phyloP scores from a whole-genome alignment of 768 basidiomycete species.

The Lactifluus echinatus region DNA sequence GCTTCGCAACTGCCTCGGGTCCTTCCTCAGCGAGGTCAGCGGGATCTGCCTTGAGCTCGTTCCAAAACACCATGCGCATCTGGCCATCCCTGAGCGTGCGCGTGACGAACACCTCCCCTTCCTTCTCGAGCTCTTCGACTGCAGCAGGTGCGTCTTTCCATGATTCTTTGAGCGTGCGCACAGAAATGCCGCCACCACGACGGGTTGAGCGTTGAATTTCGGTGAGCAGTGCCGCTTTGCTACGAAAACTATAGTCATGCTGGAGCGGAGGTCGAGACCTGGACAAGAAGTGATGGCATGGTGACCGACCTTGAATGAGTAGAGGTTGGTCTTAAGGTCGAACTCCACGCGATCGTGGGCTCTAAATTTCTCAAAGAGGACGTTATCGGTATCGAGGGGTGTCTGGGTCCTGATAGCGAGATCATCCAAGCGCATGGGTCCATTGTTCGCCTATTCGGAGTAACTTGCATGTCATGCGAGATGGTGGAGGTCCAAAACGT shows the following conservation, averaged over 20 bases:
- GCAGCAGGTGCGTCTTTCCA: slow-evolving; percentile 83
- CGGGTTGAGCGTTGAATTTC: slow-evolving; percentile 82
- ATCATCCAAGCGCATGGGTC: slow-evolving; percentile 83
- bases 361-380: slow-evolving; percentile 73
- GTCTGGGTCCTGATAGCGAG: slow-evolving; percentile 74
- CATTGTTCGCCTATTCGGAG: slow-evolving; percentile 46
- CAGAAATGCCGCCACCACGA: slow-evolving; percentile 77
- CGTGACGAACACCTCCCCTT: slow-evolving; percentile 84
- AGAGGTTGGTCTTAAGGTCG: slow-evolving; percentile 78
- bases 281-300: slow-evolving; percentile 4
- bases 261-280: slow-evolving; percentile 26
- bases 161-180: slow-evolving; percentile 78
- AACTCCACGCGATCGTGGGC: slow-evolving; percentile 71
- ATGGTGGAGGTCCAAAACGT: slow-evolving; percentile 13
- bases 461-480: neutral
- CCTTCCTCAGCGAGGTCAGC: slow-evolving; percentile 14
- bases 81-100: slow-evolving; percentile 77
- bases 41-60: slow-evolving; percentile 65
- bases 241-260: slow-evolving; percentile 83
- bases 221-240: slow-evolving; percentile 72
- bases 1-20: slow-evolving; percentile 9
- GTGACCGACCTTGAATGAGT: slow-evolving; percentile 67
- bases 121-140: slow-evolving; percentile 83
- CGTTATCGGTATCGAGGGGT: slow-evolving; percentile 60
- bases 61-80: slow-evolving; percentile 82